phyloP scores from a whole-genome alignment of 2,329 filamentous ascomycete species.

The Fusarium newnesense region DNA sequence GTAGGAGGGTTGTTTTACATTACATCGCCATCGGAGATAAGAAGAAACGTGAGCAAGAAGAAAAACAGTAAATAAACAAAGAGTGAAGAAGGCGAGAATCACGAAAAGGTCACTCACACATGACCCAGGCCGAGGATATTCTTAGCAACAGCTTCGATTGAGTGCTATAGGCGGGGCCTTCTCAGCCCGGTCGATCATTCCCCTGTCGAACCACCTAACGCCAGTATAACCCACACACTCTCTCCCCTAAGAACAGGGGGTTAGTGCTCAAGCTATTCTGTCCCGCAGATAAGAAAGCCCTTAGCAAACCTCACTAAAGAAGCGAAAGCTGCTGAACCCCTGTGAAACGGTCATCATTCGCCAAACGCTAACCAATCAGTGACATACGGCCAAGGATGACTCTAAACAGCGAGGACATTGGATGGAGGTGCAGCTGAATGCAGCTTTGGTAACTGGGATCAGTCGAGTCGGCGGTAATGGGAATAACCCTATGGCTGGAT shows the following conservation, averaged over 20 bases:
- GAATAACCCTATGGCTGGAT: constrained; percentile 1
- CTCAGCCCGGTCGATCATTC: constrained; percentile 31
- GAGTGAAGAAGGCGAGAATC: constrained; percentile 16
- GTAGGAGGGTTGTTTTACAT: not conserved
- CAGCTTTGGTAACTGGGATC: constrained; percentile 9
- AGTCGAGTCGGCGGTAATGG: constrained; percentile 10
- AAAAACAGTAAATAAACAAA: constrained; percentile 5
- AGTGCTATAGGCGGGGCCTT: constrained; percentile 5
- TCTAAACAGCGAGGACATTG: constrained; percentile 12
- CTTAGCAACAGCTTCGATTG: constrained; percentile 33
- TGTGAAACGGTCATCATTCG: constrained; percentile 31
- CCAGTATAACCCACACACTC: not conserved
- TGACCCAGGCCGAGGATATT: constrained; percentile 31
- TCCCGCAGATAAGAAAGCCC: not conserved
- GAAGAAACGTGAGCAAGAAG: not conserved
- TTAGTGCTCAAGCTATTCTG: not conserved
- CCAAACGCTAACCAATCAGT: constrained; percentile 14
- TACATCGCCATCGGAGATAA: not conserved
- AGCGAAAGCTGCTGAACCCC: constrained; percentile 16
- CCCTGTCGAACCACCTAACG: constrained; percentile 14
- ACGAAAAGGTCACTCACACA: constrained; percentile 22
- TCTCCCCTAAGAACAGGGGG: fast-evolving
- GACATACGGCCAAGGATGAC: constrained; percentile 16
- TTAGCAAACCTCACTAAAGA: constrained; percentile 23
- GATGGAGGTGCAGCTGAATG: constrained; percentile 21